A percentile compares a stretch with the other conserved stretches of the same genome.
Evolutionary conservation across 2,329 filamentous ascomycete genomes (phyloP).

Genomic region (Aureobasidium pullulans): DNA sequence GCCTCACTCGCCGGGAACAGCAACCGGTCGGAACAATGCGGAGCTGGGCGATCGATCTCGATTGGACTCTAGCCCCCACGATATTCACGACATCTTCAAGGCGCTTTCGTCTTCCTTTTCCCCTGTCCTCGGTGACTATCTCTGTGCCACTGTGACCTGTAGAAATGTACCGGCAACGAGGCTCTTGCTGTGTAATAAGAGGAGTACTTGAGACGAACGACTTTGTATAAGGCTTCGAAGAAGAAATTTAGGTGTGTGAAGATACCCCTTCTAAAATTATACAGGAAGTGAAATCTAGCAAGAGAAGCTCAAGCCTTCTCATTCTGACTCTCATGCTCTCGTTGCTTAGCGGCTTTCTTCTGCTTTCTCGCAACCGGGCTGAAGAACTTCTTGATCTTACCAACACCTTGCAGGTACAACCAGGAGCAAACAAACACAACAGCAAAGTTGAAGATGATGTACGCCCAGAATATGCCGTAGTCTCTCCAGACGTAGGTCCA

Average conservation of each 20-base stretch:
- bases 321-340: not conserved
- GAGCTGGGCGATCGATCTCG: not conserved
- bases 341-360: constrained; percentile 25
- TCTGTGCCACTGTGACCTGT: too few species aligned
- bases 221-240: too few species aligned
- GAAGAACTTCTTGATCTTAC: constrained; percentile 29
- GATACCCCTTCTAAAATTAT: not conserved
- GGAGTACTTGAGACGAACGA: too few species aligned
- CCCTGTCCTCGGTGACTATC: not conserved
- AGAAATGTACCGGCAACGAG: too few species aligned
- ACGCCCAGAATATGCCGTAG: constrained; percentile 53
- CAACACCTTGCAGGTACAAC: constrained; percentile 43
- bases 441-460: constrained; percentile 55
- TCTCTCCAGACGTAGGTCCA: constrained; percentile 52
- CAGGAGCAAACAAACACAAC: constrained; percentile 49
- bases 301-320: not conserved
- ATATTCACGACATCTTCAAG: not conserved
- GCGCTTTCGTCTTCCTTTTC: not conserved
- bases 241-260: not conserved
- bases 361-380: constrained; percentile 29
- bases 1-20: not conserved
- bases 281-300: not conserved
- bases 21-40: not conserved
- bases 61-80: not conserved
- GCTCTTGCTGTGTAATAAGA: too few species aligned